Percentiles rank a stretch among this genome's conserved stretches.
Evolutionary conservation across 192 early-diverging fungal genomes (phyloP).

Genomic region (Coemansia sp.): DNA sequence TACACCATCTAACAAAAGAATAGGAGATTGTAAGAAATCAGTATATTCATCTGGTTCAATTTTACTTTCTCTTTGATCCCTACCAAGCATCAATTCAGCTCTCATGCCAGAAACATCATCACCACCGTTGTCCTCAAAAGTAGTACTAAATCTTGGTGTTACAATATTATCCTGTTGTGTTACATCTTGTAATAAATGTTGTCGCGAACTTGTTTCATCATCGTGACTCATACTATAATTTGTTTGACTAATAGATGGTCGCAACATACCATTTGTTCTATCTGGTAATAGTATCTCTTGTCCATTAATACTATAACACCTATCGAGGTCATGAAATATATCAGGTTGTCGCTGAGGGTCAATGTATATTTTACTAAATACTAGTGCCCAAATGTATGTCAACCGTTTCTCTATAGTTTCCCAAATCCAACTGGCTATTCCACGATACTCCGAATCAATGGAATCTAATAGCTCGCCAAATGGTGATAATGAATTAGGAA

Average conservation of each 20-base stretch:
- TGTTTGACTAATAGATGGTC: conserved; percentile 1
- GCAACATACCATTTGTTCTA: not conserved
- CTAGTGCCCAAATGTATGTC: conserved; percentile 6
- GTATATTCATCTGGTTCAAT: conserved; percentile 65
- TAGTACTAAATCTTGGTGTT: conserved; percentile 38
- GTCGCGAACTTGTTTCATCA: not conserved
- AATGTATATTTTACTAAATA: conserved; percentile 49
- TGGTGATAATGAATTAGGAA: conserved; percentile 30
- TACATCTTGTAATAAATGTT: not conserved
- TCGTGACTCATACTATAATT: conserved; percentile 11
- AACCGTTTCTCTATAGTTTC: conserved; percentile 6
- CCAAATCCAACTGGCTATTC: conserved; percentile 10
- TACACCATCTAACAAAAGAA: conserved; percentile 66
- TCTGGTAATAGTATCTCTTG: not conserved
- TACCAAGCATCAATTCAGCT: conserved; percentile 43
- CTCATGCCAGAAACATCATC: conserved; percentile 15
- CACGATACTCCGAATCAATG: conserved; percentile 23
- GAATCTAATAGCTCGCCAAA: conserved; percentile 25
- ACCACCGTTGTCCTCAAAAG: conserved; percentile 24
- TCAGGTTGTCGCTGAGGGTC: conserved; percentile 31
- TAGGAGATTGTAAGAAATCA: conserved; percentile 72
- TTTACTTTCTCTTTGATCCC: conserved; percentile 64
- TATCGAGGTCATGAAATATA: conserved; percentile 35
- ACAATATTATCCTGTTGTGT: not conserved
- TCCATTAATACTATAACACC: conserved; percentile 36